Conservation (phyloP, 371 early-diverging fungal genomes). For the Enterospora canceri region DNA sequence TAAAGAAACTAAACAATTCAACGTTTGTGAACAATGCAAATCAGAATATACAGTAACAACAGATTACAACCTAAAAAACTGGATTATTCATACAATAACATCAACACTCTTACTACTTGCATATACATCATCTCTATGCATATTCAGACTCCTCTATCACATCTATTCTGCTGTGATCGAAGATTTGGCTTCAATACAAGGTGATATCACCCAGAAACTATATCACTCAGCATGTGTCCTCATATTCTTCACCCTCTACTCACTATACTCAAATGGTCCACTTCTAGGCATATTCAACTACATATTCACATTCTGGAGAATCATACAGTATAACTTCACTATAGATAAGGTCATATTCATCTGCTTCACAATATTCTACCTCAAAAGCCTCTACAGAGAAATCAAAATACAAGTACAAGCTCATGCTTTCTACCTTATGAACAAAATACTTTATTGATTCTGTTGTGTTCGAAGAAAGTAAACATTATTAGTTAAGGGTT, state of each 20-base stretch:
- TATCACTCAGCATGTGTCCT: not conserved
- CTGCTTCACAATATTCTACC: not conserved
- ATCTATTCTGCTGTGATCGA: slow-evolving; percentile 25
- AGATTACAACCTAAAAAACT: slow-evolving; percentile 34
- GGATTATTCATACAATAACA: slow-evolving; percentile 19
- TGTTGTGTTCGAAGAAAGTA: too few relatives aligned
- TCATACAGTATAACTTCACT: slow-evolving; percentile 46
- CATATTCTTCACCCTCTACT: slow-evolving; percentile 28
- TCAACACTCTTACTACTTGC: slow-evolving; percentile 22
- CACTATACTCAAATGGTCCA: slow-evolving; percentile 13
- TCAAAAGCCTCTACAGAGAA: not conserved
- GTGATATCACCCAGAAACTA: not conserved
- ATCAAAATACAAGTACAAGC: not conserved
- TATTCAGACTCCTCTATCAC: slow-evolving; percentile 26
- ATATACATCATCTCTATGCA: slow-evolving; percentile 21
- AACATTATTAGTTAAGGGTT: not conserved
- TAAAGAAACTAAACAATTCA: slow-evolving; percentile 45
- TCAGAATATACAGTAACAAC: slow-evolving; percentile 44
- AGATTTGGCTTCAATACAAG: slow-evolving; percentile 2
- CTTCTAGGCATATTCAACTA: slow-evolving; percentile 47
- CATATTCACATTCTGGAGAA: slow-evolving; percentile 54
- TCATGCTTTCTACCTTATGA: not conserved
- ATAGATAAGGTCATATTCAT: slow-evolving; percentile 45
- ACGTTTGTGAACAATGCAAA: slow-evolving; percentile 55
- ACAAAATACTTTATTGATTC: too few relatives aligned